A percentile compares a stretch with the other conserved stretches of the same genome.
phyloP scores from a whole-genome alignment of 192 early-diverging fungal genomes.

The Phycomyces nitens region DNA sequence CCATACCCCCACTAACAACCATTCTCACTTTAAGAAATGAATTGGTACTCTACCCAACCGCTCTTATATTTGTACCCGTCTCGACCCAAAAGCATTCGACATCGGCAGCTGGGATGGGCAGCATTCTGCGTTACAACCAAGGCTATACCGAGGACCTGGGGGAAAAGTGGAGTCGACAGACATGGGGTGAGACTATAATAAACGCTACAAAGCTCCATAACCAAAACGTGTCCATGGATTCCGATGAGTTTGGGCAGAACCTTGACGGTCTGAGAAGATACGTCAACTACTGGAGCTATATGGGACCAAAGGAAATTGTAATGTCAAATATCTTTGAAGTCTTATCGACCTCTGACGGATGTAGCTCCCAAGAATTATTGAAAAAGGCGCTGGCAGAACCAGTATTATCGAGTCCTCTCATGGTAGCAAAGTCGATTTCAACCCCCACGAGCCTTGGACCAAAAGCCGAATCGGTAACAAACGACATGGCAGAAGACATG shows the following conservation, averaged over 20 bases:
- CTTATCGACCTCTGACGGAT: neutral
- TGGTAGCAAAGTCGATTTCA: constrained; percentile 24
- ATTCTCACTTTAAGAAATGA: constrained; percentile 14
- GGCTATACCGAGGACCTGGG: constrained; percentile 27
- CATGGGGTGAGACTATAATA: constrained; percentile 21
- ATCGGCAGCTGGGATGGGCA: constrained; percentile 24
- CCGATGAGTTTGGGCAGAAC: neutral
- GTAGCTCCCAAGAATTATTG: neutral
- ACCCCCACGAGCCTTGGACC: constrained; percentile 7
- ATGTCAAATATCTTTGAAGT: constrained; percentile 14
- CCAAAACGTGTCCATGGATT: neutral
- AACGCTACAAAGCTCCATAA: neutral
- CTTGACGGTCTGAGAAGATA: neutral
- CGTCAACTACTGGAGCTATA: constrained; percentile 24
- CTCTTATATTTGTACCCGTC: constrained; percentile 18
- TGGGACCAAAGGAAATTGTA: constrained; percentile 12
- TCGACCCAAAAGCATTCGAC: constrained; percentile 18
- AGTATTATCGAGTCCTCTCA: constrained; percentile 17
- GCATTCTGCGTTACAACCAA: constrained; percentile 20
- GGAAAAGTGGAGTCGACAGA: constrained; percentile 27
- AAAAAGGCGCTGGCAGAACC: constrained; percentile 17
- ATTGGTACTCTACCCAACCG: constrained; percentile 19
- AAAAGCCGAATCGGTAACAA: neutral
- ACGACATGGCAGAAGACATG: neutral
- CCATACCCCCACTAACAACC: neutral